Percentiles rank a stretch among this genome's conserved stretches.
Conservation (phyloP, 179 eudicot species). For the Vitellaria paradoxa region DNA sequence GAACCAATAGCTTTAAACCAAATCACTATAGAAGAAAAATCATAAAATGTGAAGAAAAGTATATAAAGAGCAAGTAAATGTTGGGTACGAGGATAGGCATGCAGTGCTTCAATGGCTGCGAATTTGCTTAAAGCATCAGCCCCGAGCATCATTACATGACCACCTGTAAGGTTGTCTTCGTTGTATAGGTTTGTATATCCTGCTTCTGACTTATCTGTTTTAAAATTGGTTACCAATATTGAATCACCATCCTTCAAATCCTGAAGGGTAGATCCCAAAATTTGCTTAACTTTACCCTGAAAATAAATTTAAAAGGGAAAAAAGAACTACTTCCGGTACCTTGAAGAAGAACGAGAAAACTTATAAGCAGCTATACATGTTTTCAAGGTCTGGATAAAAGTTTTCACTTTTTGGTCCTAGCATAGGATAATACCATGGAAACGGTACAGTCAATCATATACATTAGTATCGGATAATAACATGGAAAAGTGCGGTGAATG, state of each 20-base stretch:
- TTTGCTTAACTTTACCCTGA: constrained; percentile 98
- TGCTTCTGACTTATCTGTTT: constrained; percentile 80
- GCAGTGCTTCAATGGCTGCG: constrained; percentile 75
- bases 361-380: background rate
- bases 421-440: background rate
- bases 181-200: constrained; percentile 76
- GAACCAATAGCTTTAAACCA: too few species aligned
- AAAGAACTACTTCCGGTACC: background rate
- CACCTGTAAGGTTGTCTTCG: constrained; percentile 84
- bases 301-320: constrained; percentile 13
- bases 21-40: background rate
- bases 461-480: too few species aligned
- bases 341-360: background rate
- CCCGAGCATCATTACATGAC: constrained; percentile 95
- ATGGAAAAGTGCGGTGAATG: too few species aligned
- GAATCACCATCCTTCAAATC: constrained; percentile 53
- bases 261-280: constrained; percentile 88
- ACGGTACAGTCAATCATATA: background rate
- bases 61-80: background rate
- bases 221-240: constrained; percentile 70
- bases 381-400: too few species aligned
- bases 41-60: background rate
- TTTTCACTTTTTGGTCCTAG: background rate
- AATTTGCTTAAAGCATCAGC: constrained; percentile 81
- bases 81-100: constrained; percentile 77